Evolutionary conservation across 2,329 filamentous ascomycete species (phyloP), one percentile per base, ranked within the genome.

Genomic region (Talaromyces sp.): DNA sequence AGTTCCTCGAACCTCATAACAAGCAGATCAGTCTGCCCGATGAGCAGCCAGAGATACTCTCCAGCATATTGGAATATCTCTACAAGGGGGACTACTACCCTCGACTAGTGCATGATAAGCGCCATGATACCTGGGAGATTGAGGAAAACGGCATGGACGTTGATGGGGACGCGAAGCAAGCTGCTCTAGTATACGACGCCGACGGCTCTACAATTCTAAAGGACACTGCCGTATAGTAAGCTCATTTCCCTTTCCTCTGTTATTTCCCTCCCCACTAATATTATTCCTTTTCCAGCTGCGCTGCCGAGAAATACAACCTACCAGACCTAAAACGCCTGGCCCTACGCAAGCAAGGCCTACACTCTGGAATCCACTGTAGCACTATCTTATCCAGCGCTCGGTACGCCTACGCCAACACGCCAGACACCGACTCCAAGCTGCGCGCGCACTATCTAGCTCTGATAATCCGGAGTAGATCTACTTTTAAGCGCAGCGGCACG

Each of bases 1-100:
- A 88, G 70, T 89, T 85, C 80, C 83, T 85, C 77, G 84, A 84
- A 62, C 72, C 80, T 17, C 72, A 74, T 55, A 82, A 80, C 72
- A 92, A 91, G 77, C 87, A 88, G 59, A 89, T 96, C 72, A 84
- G 88, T 57, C 85, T 96, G 1, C 89, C 91, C 1, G 87, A 93
- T 63, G 93, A 96, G 75, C 88, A 93, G 68, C 92, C 93, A 22
- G 92, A 96, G 73, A 88, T 96, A 70, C 93, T 97, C 76, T 96
- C 91, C 8, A 92, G 89, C 6, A 84, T 97, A 11, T 86, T 97
- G 61, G 93, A 97, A 73, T 96, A 89, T 68, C 86, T 97, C 61
- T 96, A 96, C 84, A 96, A 96, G 78, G 92, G 92, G 65, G 93
- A 96, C 76, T 96, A 96, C 79, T 93, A 88, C 68, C 92, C 93